A percentile compares a stretch with the other conserved stretches of the same genome.
These are phyloP conservation scores for Solanum clarkiae DNA, from an alignment of 257 asterid species.

Conservation along the genomic window DNA sequence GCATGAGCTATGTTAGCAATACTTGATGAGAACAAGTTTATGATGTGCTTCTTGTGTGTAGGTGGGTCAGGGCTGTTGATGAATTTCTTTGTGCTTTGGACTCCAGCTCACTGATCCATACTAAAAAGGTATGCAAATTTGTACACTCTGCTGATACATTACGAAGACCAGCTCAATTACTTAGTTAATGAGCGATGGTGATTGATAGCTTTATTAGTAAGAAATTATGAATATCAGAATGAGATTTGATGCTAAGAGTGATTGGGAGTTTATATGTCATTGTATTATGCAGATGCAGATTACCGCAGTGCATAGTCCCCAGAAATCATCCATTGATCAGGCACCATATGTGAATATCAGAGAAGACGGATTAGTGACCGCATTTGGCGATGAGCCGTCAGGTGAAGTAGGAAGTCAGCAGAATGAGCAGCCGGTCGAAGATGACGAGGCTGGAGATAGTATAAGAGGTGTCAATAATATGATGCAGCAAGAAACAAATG, in stretches of 20 bases:
- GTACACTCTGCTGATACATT: not conserved
- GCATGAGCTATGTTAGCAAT: not conserved
- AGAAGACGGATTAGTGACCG: conserved; percentile 45
- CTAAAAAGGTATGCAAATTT: conserved; percentile 14
- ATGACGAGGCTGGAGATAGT: conserved; percentile 8
- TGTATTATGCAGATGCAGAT: conserved; percentile 3
- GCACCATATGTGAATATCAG: conserved; percentile 41
- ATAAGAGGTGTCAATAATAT: not conserved
- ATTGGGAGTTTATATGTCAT: not conserved
- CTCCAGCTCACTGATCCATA: conserved; percentile 40
- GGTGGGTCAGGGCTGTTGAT: conserved; percentile 93
- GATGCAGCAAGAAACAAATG: not conserved
- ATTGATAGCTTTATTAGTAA: not conserved
- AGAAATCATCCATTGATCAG: conserved; percentile 49
- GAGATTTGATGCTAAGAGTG: not conserved
- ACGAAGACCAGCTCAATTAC: not conserved
- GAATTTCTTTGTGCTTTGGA: conserved; percentile 53
- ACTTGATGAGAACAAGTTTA: not conserved
- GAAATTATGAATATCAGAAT: not conserved
- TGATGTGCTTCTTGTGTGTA: not conserved
- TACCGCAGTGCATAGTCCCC: conserved; percentile 17
- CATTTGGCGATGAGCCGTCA: conserved; percentile 20
- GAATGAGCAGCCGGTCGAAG: conserved; percentile 5
- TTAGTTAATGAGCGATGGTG: not conserved
- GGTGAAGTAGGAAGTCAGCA: conserved; percentile 4